Evolutionary conservation across 2,329 filamentous ascomycete species (phyloP), one percentile per base, ranked within the genome.

Genomic region (Claviceps lovelessii): DNA sequence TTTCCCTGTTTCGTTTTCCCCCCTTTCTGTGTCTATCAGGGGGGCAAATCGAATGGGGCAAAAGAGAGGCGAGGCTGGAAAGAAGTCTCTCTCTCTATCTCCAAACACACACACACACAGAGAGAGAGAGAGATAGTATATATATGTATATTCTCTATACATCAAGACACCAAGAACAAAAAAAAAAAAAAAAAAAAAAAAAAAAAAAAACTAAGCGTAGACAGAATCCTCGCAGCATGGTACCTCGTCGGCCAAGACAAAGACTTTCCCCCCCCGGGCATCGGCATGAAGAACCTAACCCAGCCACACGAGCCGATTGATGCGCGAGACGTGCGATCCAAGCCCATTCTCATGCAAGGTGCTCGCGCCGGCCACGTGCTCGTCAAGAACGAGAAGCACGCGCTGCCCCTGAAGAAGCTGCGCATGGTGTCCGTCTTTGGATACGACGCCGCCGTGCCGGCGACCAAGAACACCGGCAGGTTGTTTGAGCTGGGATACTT

Each of bases 331-430:
- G 66, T 74, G 0, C 65, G 71, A 2, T 73, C 76, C 0, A 70
- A 68, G 48, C 61, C 66, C 0, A 67, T 71, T 0, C 65, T 80
- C 1, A 62, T 81, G 11, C 71, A 78, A 51, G 76, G 77, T 1
- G 79, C 79, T 0, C 72, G 80, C n/a, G 73, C 79, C 8, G 78
- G 81, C 5, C 87, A 85, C 52, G 85, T 90, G 31, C 74, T 94
- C 0, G 73, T 94, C 53, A 94, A 94, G 73, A 93, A 94, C 66
- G 71, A 70, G 3, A 74, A 76, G 49, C 73, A 74, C 8, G 72
- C 76, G 0, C 70, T 91, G 7, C 88, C 88, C 0, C 74, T 91
- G 41, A 67, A 63, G 52, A 77, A 75, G 54, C 81, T 72, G 6
- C 68, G 70, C 53, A 74, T 79, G 66, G 59, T 85, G 72, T 76